Evolutionary conservation across 345 rosid species (phyloP).

Genomic region (Eucalyptus dawsonii): DNA sequence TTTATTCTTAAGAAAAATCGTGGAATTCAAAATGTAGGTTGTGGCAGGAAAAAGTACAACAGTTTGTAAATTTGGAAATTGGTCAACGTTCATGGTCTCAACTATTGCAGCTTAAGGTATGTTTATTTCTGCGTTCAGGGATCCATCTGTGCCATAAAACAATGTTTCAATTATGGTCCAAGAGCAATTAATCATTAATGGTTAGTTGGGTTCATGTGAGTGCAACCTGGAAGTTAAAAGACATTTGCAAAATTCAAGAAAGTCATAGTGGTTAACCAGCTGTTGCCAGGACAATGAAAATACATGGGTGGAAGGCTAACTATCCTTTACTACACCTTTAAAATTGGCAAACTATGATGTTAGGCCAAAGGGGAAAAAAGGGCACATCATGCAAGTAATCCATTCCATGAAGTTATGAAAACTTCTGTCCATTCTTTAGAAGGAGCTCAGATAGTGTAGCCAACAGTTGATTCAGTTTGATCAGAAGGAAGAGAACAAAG

Average conservation of each 20-base stretch:
- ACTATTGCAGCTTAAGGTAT: constrained; percentile 40
- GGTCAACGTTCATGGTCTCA: constrained; percentile 30
- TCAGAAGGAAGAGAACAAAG: background rate
- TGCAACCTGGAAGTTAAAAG: background rate
- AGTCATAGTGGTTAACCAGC: background rate
- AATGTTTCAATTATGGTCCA: background rate
- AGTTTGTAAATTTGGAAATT: constrained; percentile 17
- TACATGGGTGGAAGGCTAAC: background rate
- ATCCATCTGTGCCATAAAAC: background rate
- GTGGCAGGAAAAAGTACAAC: constrained; percentile 46
- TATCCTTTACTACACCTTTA: background rate
- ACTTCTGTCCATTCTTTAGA: background rate
- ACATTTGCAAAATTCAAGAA: background rate
- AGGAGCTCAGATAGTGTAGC: background rate
- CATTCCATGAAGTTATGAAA: background rate
- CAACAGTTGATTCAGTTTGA: background rate
- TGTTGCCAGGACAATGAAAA: background rate
- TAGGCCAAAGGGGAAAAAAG: background rate
- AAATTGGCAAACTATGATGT: background rate
- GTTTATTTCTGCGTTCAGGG: background rate
- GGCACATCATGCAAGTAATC: background rate
- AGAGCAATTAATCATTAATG: background rate
- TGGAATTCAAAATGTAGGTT: constrained; percentile 18
- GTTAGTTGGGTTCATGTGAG: background rate
- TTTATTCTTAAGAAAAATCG: background rate